phyloP scores from a whole-genome alignment of 768 basidiomycete species.

The Kwoniella dendrophila region DNA sequence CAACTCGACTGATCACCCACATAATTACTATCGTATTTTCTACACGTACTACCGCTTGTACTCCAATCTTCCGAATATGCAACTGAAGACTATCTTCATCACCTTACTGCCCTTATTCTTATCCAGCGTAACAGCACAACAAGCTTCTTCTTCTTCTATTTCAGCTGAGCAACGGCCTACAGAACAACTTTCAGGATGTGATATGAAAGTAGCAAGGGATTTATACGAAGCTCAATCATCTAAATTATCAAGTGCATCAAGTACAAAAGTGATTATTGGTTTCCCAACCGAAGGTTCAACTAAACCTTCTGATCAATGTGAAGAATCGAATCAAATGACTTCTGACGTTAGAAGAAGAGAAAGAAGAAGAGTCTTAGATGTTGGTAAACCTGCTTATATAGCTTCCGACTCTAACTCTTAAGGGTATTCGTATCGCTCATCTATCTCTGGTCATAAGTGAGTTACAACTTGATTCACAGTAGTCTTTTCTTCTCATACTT shows the following conservation, averaged over 20 bases:
- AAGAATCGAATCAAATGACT: background rate
- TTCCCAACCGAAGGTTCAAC: constrained; percentile 3
- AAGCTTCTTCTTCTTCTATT: background rate
- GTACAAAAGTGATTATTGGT: constrained; percentile 9
- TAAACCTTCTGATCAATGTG: constrained; percentile 4
- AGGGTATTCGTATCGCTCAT: too few relatives aligned
- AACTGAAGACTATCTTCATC: too few relatives aligned
- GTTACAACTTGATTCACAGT: too few relatives aligned
- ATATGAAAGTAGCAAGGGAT: background rate
- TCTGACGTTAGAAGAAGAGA: too few relatives aligned
- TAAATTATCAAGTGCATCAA: background rate
- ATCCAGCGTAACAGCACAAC: background rate
- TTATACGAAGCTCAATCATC: constrained; percentile 12
- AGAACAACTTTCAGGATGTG: too few relatives aligned
- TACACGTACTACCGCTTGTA: too few relatives aligned
- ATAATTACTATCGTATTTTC: too few relatives aligned
- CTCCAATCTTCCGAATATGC: too few relatives aligned
- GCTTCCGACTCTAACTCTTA: background rate
- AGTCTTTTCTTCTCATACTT: too few relatives aligned
- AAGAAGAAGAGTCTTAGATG: background rate
- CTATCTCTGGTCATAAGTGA: too few relatives aligned
- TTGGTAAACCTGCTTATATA: constrained; percentile 1
- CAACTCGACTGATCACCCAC: too few relatives aligned
- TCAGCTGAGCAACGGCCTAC: too few relatives aligned
- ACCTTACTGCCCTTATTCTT: background rate